phyloP scores from a whole-genome alignment of 2,329 filamentous ascomycete species.

The Alternaria sp. region DNA sequence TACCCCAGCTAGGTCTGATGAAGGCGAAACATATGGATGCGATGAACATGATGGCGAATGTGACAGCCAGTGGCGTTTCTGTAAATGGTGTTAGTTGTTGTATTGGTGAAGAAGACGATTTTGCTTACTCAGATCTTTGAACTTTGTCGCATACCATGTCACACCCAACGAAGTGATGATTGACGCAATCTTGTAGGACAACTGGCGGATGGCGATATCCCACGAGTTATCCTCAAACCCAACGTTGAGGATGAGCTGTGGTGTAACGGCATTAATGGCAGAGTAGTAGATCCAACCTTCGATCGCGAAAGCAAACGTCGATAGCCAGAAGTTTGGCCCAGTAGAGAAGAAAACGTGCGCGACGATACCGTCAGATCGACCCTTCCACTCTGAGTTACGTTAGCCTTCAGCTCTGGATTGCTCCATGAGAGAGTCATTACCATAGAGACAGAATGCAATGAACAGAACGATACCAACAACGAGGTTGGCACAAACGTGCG shows the following conservation, averaged over 20 bases:
- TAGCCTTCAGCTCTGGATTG: neutral
- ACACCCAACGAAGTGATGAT: constrained; percentile 33
- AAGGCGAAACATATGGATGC: constrained; percentile 38
- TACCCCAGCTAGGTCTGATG: constrained; percentile 37
- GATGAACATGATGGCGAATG: constrained; percentile 41
- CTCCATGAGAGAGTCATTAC: constrained; percentile 9
- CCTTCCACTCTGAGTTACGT: constrained; percentile 61
- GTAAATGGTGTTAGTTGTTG: neutral
- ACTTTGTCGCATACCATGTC: constrained; percentile 39
- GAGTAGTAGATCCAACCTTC: constrained; percentile 66
- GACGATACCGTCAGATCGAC: constrained; percentile 62
- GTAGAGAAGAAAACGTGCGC: constrained; percentile 65
- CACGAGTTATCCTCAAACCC: constrained; percentile 44
- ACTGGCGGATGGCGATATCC: constrained; percentile 42
- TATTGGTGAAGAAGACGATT: fast-evolving
- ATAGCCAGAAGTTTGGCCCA: constrained; percentile 64
- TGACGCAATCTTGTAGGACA: constrained; percentile 39
- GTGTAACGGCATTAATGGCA: constrained; percentile 45
- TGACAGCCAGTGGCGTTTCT: constrained; percentile 39
- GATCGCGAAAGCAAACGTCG: constrained; percentile 65
- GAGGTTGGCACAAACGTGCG: constrained; percentile 38
- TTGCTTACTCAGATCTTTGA: constrained; percentile 41
- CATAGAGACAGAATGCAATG: constrained; percentile 40
- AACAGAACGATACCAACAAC: constrained; percentile 35
- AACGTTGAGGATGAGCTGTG: constrained; percentile 44